Conservation (phyloP, 768 basidiomycete species). For the Mycena capillaripes region DNA sequence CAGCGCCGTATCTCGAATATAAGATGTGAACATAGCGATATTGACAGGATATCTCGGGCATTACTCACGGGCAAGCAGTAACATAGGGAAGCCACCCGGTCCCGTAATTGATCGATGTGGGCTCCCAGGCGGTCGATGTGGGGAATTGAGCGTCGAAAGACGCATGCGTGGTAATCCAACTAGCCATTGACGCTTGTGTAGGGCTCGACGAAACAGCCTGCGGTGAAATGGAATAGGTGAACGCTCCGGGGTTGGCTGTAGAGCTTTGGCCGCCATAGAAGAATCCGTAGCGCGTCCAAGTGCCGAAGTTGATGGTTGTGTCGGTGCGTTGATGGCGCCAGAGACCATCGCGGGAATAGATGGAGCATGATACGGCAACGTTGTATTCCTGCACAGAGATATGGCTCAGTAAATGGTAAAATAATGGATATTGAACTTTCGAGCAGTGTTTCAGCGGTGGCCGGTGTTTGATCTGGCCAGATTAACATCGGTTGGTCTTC, state of each 20-base stretch:
- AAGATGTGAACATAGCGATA: not conserved
- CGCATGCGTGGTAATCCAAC: not conserved
- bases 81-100: constrained; percentile 13
- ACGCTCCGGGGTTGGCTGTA: not conserved
- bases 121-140: constrained; percentile 4
- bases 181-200: not conserved
- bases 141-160: constrained; percentile 5
- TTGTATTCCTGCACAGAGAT: not conserved
- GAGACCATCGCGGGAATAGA: not conserved
- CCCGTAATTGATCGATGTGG: constrained; percentile 11
- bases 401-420: not conserved
- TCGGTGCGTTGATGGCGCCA: constrained; percentile 1
- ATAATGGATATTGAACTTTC: not conserved
- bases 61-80: constrained; percentile 13
- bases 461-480: constrained; percentile 7
- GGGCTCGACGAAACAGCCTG: not conserved
- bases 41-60: not conserved
- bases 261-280: constrained; percentile 10
- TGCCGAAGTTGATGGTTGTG: not conserved
- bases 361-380: constrained; percentile 11
- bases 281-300: not conserved
- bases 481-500: not conserved
- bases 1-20: not conserved
- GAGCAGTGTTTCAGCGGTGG: not conserved
- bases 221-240: not conserved